Conservation (phyloP, 2,329 filamentous ascomycete genomes). For the Cephalotrichum gorgonifer region DNA sequence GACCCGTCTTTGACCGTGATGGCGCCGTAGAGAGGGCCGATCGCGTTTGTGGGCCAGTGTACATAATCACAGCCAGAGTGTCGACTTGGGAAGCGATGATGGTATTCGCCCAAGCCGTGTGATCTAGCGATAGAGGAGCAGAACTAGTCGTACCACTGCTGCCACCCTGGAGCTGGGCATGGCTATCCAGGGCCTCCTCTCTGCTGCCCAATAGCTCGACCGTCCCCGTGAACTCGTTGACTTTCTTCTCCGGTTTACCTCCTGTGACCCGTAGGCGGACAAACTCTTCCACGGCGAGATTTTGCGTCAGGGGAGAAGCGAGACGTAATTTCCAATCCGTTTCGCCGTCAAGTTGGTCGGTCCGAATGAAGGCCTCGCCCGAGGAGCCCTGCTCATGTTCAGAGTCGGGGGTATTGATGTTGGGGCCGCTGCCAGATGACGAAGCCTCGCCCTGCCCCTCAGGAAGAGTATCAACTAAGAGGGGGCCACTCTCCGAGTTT, state of each 20-base stretch:
- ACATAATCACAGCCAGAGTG: slow-evolving; percentile 82
- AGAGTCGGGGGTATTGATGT: slow-evolving; percentile 13
- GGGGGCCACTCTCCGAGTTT: slow-evolving; percentile 15
- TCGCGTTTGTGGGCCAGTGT: slow-evolving; percentile 88
- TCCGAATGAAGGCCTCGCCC: slow-evolving; percentile 93
- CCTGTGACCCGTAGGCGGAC: slow-evolving; percentile 62
- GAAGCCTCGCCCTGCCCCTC: slow-evolving; percentile 9
- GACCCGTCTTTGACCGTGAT: slow-evolving; percentile 85
- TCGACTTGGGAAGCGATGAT: slow-evolving; percentile 88
- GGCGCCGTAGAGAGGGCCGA: slow-evolving; percentile 87
- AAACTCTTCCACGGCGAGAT: slow-evolving; percentile 63
- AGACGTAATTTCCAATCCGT: slow-evolving; percentile 96
- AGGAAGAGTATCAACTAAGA: slow-evolving; percentile 1
- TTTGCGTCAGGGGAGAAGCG: slow-evolving; percentile 77
- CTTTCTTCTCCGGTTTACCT: slow-evolving; percentile 83
- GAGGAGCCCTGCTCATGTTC: slow-evolving; percentile 24
- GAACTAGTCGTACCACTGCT: slow-evolving; percentile 36
- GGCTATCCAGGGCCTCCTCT: slow-evolving; percentile 29
- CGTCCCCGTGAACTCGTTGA: slow-evolving; percentile 92
- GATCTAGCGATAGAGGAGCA: slow-evolving; percentile 79
- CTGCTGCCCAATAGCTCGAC: slow-evolving; percentile 59
- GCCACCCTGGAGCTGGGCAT: slow-evolving; percentile 10
- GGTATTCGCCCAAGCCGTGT: slow-evolving; percentile 97
- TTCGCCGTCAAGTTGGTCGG: slow-evolving; percentile 93
- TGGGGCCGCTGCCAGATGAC: neutral